Evolutionary conservation across 495 filamentous ascomycete genomes (phyloP), one percentile per base, ranked within the genome.

Genomic region (Podospora pseudoanserina): DNA sequence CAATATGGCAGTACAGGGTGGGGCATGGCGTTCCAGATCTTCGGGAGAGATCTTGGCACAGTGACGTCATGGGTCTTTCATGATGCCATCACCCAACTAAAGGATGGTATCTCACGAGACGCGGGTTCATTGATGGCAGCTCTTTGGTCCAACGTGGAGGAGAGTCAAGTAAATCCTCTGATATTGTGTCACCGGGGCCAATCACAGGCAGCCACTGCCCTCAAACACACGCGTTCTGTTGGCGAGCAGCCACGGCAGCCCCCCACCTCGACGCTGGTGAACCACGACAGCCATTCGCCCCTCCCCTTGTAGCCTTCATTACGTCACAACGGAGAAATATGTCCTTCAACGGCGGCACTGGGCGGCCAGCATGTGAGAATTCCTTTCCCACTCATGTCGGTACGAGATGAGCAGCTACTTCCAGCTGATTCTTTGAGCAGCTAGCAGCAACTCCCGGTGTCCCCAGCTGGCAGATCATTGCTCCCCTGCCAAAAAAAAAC

Each of bases 41-140:
- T 49, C 39, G 39, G 39, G 39, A 13, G 18, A 5, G 19, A 62
- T n/a, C 13, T 62, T 30, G 26, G 26, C 60, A 19, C 5, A 32
- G 18, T 30, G 60, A 62, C 27, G 60, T 30, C 60, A 62, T 27
- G 26, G 6, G 16, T 58, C 60, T 62, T 27, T n/a, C 60, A 62
- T 53, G n/a, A 18, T 32, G 16, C 30, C 7, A 20, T 63, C 28
- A 34, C 18, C n/a, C 9, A 54, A 18, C 54, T 5, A 55, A 6
- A 26, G 23, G 39, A 49, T 49, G 15, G 39, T 49, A 11, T 13
- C 6, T 49, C 39, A 11, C 39, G 13, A 49, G 39, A 49, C 39
- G 13, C 15, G 39, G 39, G 39, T 7, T 49, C 13, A 49, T 49
- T 49, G 39, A 49, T 49, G 13, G 39, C 39, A 49, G 39, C 39